These are phyloP conservation scores for Funneliformis geosporum DNA, from an alignment of 192 early-diverging fungal genomes.

Conservation along the genomic window DNA sequence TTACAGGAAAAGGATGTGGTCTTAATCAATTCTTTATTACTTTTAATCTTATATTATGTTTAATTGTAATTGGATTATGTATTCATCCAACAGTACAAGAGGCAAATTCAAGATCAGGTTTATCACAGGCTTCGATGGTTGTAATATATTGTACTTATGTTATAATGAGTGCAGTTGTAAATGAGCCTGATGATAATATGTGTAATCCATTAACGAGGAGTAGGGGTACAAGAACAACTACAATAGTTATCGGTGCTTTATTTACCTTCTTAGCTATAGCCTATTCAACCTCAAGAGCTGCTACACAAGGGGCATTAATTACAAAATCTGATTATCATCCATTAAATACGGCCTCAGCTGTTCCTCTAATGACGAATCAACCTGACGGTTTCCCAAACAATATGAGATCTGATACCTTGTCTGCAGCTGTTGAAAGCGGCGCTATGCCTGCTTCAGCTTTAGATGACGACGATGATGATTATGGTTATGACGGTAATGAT, in stretches of 20 bases:
- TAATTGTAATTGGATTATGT: constrained; percentile 64
- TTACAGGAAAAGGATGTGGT: constrained; percentile 73
- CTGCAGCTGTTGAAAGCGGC: constrained; percentile 56
- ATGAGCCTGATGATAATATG: constrained; percentile 60
- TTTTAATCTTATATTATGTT: constrained; percentile 81
- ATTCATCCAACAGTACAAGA: constrained; percentile 85
- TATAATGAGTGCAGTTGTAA: constrained; percentile 81
- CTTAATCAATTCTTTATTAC: constrained; percentile 95
- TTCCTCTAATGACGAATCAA: constrained; percentile 52
- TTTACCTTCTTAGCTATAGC: constrained; percentile 94
- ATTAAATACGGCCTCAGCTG: constrained; percentile 46
- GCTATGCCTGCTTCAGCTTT: constrained; percentile 79
- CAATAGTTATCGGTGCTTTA: constrained; percentile 80
- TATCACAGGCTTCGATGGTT: constrained; percentile 94
- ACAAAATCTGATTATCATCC: constrained; percentile 50
- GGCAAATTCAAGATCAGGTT: constrained; percentile 83
- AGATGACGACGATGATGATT: constrained; percentile 51
- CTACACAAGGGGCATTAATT: constrained; percentile 76
- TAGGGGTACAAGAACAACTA: constrained; percentile 77
- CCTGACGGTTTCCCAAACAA: constrained; percentile 36
- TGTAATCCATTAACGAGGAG: constrained; percentile 86
- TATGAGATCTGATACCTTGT: constrained; percentile 44
- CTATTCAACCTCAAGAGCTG: constrained; percentile 90
- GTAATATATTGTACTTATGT: constrained; percentile 91
- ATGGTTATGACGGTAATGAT: constrained; percentile 57